Conservation (phyloP, 2,329 filamentous ascomycete genomes). For the Aspergillus chevalieri region DNA sequence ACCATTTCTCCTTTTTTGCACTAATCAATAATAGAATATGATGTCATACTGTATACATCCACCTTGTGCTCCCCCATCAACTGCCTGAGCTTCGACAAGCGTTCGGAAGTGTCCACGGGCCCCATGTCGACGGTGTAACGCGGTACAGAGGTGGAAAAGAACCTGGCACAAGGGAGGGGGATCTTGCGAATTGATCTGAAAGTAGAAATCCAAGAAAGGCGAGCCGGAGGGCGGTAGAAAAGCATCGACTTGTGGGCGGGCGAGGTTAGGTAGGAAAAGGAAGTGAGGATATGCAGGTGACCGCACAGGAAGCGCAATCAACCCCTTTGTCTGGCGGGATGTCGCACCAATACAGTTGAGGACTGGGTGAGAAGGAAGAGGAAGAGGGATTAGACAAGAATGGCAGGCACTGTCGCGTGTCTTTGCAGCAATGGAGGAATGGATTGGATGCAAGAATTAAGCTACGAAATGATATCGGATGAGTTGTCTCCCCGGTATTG, state of each 20-base stretch:
- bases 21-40: conserved; percentile 10
- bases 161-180: conserved; percentile 24
- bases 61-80: conserved; percentile 83
- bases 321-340: neutral
- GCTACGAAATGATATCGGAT: conserved; percentile 3
- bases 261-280: conserved; percentile 1
- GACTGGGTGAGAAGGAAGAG: neutral
- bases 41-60: conserved; percentile 75
- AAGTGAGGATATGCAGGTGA: conserved; percentile 11
- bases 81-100: conserved; percentile 68
- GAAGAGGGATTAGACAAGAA: neutral
- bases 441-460: neutral
- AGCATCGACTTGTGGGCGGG: conserved; percentile 24
- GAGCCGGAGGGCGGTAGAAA: conserved; percentile 25
- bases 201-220: conserved; percentile 23
- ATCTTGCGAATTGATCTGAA: conserved; percentile 22
- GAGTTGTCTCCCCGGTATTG: too few relatives aligned
- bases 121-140: conserved; percentile 58
- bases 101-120: conserved; percentile 69
- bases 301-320: conserved; percentile 8
- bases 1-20: conserved; percentile 7
- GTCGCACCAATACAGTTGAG: conserved; percentile 2
- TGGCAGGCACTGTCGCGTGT: too few relatives aligned
- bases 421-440: too few relatives aligned
- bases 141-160: conserved; percentile 33